Evolutionary conservation across 768 basidiomycete genomes (phyloP).

Genomic region (Tulasnella sp.): DNA sequence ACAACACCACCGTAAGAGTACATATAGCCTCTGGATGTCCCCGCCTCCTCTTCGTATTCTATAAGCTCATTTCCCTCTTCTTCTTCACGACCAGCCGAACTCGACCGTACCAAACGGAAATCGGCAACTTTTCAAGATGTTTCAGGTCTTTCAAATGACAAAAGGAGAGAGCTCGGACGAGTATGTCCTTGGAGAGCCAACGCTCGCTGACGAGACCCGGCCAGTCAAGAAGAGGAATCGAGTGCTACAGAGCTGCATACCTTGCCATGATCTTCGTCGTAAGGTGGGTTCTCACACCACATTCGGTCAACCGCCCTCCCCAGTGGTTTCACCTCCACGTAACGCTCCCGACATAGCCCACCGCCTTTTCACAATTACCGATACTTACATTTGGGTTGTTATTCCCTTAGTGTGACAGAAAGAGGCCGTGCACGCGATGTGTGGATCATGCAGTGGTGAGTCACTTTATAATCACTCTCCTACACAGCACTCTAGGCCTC

Average conservation of each 20-base stretch:
- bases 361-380: slow-evolving; percentile 12
- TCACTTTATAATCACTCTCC: slow-evolving; percentile 9
- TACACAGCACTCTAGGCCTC: slow-evolving; percentile 1
- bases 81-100: no score
- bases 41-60: no score
- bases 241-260: slow-evolving; percentile 70
- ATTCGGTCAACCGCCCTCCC: background rate
- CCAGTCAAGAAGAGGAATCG: slow-evolving; percentile 61
- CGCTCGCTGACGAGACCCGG: slow-evolving; percentile 4
- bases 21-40: no score
- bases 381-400: slow-evolving; percentile 11
- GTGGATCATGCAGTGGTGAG: slow-evolving; percentile 75
- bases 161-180: slow-evolving; percentile 11
- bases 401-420: slow-evolving; percentile 63
- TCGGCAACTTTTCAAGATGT: slow-evolving; percentile 11
- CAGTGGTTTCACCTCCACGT: background rate
- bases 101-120: no score
- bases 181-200: slow-evolving; percentile 5
- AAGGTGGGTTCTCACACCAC: slow-evolving; percentile 39
- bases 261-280: slow-evolving; percentile 85
- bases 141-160: slow-evolving; percentile 10
- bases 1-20: no score
- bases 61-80: no score
- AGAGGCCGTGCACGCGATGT: slow-evolving; percentile 81
- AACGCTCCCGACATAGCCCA: background rate